Base-by-base conservation (phyloP, 1,139 yeast genomes). In the Arxiozyma slooffiae region DNA sequence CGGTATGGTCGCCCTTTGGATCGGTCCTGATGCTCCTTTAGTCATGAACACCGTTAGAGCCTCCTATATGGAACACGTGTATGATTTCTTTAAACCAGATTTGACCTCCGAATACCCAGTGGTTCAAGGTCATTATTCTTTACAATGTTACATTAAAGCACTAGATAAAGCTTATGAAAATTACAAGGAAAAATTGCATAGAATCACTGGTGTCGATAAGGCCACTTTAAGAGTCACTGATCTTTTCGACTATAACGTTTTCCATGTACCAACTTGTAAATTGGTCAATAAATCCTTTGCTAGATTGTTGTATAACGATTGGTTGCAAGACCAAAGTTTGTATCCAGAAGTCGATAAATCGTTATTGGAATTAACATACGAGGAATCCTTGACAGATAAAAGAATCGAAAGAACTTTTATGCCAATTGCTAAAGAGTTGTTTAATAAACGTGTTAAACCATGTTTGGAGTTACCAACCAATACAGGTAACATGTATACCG, bases 181-280 rank as follows among this genome's bases (percentile, higher is more conserved):
- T 56, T 94, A 90, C 76, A 83, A 94, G 61, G 79, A 79, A 66
- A 76, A 72, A 57, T 80, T 79, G 30, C 64, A 74, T 41, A 69
- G 63, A 50, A 62, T 67, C 43, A 63, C 67, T 23, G 76, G 80
- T 47, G 60, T 77, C 47, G 70, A 72, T 48, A 61, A 64, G 48
- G 75, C 77, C 55, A 77, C 85, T 52, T 85, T 81, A 54, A 38
- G 36, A 9, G 70, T 81, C 50, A 72, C 74, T 52, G 76, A 80
- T 60, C 80, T 83, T 71, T 94, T 94, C 67, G 97, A 89, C 72
- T 94, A 85, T 77, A 84, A 86, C 63, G 95, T 92, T 47, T 94
- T 92, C 90, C 99, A 94, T 71, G 97, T 90, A 49, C 99, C 99
- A 67, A 94, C 95, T 56, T 90, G 98, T 74, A 94, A 94, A 75